These are phyloP conservation scores for Fusarium sp. DNA, from an alignment of 2,329 filamentous ascomycete species.

Conservation along the genomic window DNA sequence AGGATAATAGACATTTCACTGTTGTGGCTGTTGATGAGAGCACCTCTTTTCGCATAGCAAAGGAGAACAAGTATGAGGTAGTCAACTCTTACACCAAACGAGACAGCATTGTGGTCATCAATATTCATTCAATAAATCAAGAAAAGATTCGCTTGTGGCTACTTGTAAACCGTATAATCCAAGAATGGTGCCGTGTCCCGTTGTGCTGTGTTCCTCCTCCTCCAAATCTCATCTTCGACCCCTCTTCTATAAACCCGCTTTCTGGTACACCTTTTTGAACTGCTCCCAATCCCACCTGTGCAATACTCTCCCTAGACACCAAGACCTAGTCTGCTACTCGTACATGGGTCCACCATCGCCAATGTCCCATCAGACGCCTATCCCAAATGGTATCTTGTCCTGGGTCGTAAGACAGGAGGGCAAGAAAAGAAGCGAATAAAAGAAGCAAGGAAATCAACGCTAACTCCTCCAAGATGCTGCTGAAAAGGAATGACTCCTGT, in stretches of 20 bases:
- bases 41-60: not conserved
- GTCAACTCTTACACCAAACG: not conserved
- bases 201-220: conserved; percentile 20
- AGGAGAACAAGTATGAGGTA: not conserved
- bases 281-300: conserved; percentile 17
- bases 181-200: conserved; percentile 27
- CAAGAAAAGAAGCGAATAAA: conserved; percentile 2
- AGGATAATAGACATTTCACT: not conserved
- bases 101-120: not conserved
- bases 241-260: not conserved
- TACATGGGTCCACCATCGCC: conserved; percentile 30
- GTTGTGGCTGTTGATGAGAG: not conserved
- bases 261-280: conserved; percentile 6
- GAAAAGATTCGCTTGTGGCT: conserved; percentile 38
- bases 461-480: conserved; percentile 38
- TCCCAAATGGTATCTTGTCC: conserved; percentile 34
- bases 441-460: conserved; percentile 28
- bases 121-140: conserved; percentile 16
- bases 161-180: conserved; percentile 31
- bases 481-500: conserved; percentile 21
- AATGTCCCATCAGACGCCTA: conserved; percentile 36
- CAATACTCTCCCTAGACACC: conserved; percentile 21
- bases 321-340: conserved; percentile 35
- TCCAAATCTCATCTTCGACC: conserved; percentile 7
- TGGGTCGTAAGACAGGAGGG: conserved; percentile 7